Conservation (phyloP, 2,329 filamentous ascomycete genomes). For the Aureobasidium sp. region DNA sequence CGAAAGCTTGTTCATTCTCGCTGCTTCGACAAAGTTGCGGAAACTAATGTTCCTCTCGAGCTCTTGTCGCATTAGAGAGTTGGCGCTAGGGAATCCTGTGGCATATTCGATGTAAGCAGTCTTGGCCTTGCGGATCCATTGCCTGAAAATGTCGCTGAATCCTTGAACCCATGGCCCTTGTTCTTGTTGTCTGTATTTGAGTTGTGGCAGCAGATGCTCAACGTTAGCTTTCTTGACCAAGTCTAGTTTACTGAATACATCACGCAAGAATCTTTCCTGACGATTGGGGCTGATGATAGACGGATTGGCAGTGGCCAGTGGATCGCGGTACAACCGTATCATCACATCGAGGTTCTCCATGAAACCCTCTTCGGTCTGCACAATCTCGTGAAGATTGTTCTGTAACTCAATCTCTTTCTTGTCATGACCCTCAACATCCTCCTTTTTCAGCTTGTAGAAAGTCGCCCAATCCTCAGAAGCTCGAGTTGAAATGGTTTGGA, state of each 20-base stretch:
- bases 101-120: slow-evolving; percentile 88
- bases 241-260: slow-evolving; percentile 88
- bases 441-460: slow-evolving; percentile 77
- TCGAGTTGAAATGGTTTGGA: slow-evolving; percentile 64
- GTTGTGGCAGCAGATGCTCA: slow-evolving; percentile 81
- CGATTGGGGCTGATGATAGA: slow-evolving; percentile 74
- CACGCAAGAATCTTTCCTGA: slow-evolving; percentile 69
- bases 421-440: slow-evolving; percentile 61
- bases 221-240: slow-evolving; percentile 86
- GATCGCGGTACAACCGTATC: slow-evolving; percentile 76
- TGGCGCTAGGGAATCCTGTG: slow-evolving; percentile 75
- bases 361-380: slow-evolving; percentile 85
- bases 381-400: slow-evolving; percentile 91
- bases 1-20: slow-evolving; percentile 69
- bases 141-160: slow-evolving; percentile 94
- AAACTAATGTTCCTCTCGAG: slow-evolving; percentile 79
- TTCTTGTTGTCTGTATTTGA: slow-evolving; percentile 95
- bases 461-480: slow-evolving; percentile 76
- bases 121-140: slow-evolving; percentile 95
- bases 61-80: slow-evolving; percentile 77
- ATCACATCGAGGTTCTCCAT: slow-evolving; percentile 86
- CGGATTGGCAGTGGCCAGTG: slow-evolving; percentile 64
- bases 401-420: slow-evolving; percentile 90
- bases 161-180: slow-evolving; percentile 91
- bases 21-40: slow-evolving; percentile 74